These are phyloP conservation scores for Lasiosphaeriaceae sp. DNA, from an alignment of 495 filamentous ascomycete species.

Conservation along the genomic window DNA sequence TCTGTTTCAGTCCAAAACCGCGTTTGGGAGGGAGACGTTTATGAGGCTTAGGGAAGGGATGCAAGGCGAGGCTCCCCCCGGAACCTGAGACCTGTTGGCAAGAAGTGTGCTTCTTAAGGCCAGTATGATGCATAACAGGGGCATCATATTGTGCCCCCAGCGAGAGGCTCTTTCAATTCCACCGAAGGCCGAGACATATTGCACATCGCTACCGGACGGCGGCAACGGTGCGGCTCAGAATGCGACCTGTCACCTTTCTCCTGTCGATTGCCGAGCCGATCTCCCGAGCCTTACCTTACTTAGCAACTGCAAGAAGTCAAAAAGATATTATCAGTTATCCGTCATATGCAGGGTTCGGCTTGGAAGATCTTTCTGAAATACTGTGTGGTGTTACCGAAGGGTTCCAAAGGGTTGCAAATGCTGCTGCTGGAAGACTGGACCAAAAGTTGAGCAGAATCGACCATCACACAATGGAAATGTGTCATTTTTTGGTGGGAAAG, in stretches of 20 bases:
- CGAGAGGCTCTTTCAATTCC: constrained; percentile 7
- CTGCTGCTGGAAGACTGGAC: too few relatives aligned
- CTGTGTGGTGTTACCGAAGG: too few relatives aligned
- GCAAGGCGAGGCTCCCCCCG: background rate
- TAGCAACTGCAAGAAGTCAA: background rate
- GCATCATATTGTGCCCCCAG: background rate
- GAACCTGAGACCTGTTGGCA: background rate
- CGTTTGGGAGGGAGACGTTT: background rate
- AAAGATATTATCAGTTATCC: background rate
- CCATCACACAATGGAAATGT: too few relatives aligned
- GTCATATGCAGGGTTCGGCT: background rate
- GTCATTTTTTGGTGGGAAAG: too few relatives aligned
- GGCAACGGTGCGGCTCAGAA: background rate
- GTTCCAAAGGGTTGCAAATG: too few relatives aligned
- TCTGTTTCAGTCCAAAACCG: background rate
- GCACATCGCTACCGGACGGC: background rate
- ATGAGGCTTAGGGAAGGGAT: too few relatives aligned
- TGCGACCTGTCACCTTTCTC: background rate
- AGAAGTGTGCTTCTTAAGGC: background rate
- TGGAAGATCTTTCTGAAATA: too few relatives aligned
- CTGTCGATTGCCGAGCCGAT: background rate
- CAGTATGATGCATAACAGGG: background rate
- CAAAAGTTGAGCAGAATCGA: too few relatives aligned
- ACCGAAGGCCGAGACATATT: constrained; percentile 22
- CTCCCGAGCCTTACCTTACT: too few relatives aligned